phyloP scores from a whole-genome alignment of 345 rosid species.

The Citrus medica region DNA sequence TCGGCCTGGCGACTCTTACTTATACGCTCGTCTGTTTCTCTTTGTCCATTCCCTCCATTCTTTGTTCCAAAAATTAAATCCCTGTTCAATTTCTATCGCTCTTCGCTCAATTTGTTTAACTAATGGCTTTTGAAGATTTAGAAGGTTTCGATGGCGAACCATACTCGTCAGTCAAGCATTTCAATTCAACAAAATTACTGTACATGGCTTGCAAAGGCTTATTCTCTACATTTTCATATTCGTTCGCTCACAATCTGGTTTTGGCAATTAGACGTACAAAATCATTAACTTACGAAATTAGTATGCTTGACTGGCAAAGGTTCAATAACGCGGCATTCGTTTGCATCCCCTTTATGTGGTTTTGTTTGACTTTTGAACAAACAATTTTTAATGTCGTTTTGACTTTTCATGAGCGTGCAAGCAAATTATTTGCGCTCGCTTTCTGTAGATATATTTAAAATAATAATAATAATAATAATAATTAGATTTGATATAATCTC shows the following conservation, averaged over 20 bases:
- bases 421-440: not conserved
- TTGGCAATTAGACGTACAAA: not conserved
- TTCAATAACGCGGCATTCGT: not conserved
- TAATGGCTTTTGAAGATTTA: no score
- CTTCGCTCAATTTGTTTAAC: no score
- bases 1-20: constrained; percentile 18
- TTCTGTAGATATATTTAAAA: no score
- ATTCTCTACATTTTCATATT: not conserved
- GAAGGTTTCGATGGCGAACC: not conserved
- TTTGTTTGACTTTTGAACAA: not conserved
- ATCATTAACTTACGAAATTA: not conserved
- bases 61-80: not conserved
- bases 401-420: not conserved
- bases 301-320: not conserved
- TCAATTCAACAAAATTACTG: not conserved
- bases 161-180: not conserved
- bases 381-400: not conserved
- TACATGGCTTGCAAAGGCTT: not conserved
- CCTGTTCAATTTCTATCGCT: not conserved
- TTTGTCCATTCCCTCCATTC: constrained; percentile 14
- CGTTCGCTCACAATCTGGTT: not conserved
- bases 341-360: not conserved
- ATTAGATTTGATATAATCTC: not conserved
- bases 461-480: not conserved
- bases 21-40: constrained; percentile 18